phyloP scores from a whole-genome alignment of 768 basidiomycete species.

The Russula abietina region DNA sequence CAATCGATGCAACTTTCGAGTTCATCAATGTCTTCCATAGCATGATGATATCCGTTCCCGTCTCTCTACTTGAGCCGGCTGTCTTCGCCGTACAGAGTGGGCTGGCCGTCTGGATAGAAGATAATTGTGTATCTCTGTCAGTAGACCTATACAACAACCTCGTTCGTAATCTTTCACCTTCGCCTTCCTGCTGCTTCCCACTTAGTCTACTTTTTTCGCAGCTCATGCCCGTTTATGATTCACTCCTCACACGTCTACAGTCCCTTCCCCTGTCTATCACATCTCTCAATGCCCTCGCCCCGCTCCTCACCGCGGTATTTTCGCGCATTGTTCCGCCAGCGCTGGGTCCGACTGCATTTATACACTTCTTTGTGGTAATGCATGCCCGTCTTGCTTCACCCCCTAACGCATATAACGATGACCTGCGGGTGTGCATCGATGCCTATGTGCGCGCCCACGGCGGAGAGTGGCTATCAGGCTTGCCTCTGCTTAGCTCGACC shows the following conservation, averaged over 20 bases:
- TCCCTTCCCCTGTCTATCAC: neutral
- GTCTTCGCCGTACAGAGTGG: conserved; percentile 1
- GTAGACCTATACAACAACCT: conserved; percentile 11
- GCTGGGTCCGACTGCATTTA: conserved; percentile 12
- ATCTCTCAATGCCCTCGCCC: conserved; percentile 9
- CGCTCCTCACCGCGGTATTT: conserved; percentile 15
- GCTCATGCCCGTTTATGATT: conserved; percentile 15
- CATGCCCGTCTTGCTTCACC: conserved; percentile 5
- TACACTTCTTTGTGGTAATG: neutral
- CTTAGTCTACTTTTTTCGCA: neutral
- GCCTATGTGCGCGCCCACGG: conserved; percentile 14
- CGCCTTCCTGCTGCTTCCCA: too few relatives aligned
- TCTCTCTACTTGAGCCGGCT: neutral
- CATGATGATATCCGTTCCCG: neutral
- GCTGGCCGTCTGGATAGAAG: conserved; percentile 19
- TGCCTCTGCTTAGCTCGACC: conserved; percentile 6
- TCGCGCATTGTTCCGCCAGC: conserved; percentile 16
- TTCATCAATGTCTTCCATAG: conserved; percentile 1
- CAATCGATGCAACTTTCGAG: neutral
- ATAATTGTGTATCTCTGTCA: neutral
- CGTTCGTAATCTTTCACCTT: conserved; percentile 1
- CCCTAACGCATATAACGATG: conserved; percentile 3
- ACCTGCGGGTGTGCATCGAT: conserved; percentile 12
- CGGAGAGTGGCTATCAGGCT: conserved; percentile 7
- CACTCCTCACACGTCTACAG: conserved; percentile 9